A percentile compares a stretch with the other conserved stretches of the same genome.
phyloP scores from a whole-genome alignment of 2,329 filamentous ascomycete genomes.

The Zasmidium cellare region DNA sequence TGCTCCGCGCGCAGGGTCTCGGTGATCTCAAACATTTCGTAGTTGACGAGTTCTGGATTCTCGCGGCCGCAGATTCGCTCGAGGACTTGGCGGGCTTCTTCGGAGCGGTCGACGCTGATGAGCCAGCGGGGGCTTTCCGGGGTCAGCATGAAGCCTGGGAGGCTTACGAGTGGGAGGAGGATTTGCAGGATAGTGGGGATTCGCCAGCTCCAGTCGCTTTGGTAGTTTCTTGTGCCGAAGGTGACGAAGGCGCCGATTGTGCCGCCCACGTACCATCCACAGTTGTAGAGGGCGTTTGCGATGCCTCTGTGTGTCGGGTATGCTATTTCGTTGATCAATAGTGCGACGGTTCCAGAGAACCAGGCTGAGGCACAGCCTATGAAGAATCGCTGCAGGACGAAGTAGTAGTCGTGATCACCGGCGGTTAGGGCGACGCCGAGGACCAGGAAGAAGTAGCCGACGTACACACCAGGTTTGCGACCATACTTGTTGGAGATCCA shows the following conservation, averaged over 20 bases:
- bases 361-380: slow-evolving; percentile 39
- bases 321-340: slow-evolving; percentile 48
- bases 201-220: slow-evolving; percentile 22
- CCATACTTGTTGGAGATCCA: slow-evolving; percentile 45
- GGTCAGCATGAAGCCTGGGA: slow-evolving; percentile 10
- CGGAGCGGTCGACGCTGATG: slow-evolving; percentile 12
- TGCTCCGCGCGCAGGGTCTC: slow-evolving; percentile 40
- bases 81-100: slow-evolving; percentile 30
- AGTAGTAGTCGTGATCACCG: slow-evolving; percentile 38
- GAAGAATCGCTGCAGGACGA: slow-evolving; percentile 40
- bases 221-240: neutral
- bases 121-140: slow-evolving; percentile 17
- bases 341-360: slow-evolving; percentile 35
- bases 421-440: slow-evolving; percentile 33
- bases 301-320: slow-evolving; percentile 43
- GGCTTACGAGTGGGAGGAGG: slow-evolving; percentile 20
- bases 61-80: slow-evolving; percentile 59
- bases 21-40: slow-evolving; percentile 64
- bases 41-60: slow-evolving; percentile 64
- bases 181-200: slow-evolving; percentile 15
- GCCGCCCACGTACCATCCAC: slow-evolving; percentile 33
- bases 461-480: slow-evolving; percentile 39
- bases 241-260: slow-evolving; percentile 3
- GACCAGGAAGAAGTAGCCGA: slow-evolving; percentile 39
- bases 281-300: slow-evolving; percentile 38